Conservation (phyloP, 2,329 filamentous ascomycete genomes). For the Decorospora gaudefroyi region DNA sequence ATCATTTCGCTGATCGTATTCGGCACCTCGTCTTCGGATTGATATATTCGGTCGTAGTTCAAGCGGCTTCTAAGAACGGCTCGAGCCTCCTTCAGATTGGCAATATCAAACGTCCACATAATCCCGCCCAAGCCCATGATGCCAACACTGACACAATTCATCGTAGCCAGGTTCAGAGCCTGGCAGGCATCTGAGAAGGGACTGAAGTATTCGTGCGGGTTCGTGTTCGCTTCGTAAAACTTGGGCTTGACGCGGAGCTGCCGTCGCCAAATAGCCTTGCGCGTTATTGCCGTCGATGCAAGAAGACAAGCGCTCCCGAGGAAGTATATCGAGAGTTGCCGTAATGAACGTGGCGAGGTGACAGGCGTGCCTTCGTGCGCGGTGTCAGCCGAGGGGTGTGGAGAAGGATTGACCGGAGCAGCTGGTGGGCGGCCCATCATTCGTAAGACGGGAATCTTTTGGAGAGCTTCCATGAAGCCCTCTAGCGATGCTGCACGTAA, state of each 20-base stretch:
- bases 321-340: constrained; percentile 71
- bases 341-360: constrained; percentile 57
- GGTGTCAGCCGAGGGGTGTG: constrained; percentile 23
- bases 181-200: constrained; percentile 75
- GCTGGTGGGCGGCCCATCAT: constrained; percentile 33
- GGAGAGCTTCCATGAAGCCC: constrained; percentile 27
- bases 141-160: constrained; percentile 78
- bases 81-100: constrained; percentile 57
- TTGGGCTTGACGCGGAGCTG: constrained; percentile 65
- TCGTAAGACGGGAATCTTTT: constrained; percentile 27
- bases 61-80: constrained; percentile 63
- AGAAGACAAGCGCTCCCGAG: constrained; percentile 76
- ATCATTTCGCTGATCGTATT: constrained; percentile 34
- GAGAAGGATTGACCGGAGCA: constrained; percentile 23
- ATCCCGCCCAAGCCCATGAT: constrained; percentile 75
- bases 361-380: constrained; percentile 39
- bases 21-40: constrained; percentile 44
- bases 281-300: constrained; percentile 68
- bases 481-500: constrained; percentile 12
- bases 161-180: constrained; percentile 81
- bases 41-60: constrained; percentile 59
- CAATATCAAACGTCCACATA: constrained; percentile 77
- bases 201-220: constrained; percentile 57
- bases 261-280: constrained; percentile 67
- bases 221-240: constrained; percentile 69